Base-by-base conservation (phyloP, 1,284 basidiomycete species). In the Ustanciosporium gigantosporum region DNA sequence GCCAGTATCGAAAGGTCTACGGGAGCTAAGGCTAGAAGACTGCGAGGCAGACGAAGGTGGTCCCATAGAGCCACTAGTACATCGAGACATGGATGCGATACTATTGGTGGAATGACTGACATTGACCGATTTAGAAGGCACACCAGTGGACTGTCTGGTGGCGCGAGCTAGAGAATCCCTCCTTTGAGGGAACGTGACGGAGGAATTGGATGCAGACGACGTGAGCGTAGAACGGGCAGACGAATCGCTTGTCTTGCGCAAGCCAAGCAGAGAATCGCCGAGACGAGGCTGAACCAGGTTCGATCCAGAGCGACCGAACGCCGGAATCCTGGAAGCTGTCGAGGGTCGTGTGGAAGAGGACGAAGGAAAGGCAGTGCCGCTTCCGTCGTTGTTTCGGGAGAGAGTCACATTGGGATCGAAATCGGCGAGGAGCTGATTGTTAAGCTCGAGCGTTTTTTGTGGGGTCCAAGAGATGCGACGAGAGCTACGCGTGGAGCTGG, bases 201-300 rank as follows among this genome's bases (percentile, higher is more conserved):
- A 50, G 7, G 62, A 60, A 43, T 34, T 52, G 29, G 62, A 66
- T 0, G 49, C 27, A 3, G 62, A 66, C 2, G 62, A 39, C 14
- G 51, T 35, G 41, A 66, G 25, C 20, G 35, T 6, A 17, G 49
- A 41, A 8, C 49, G 48, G 15, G 56, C 44, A 9, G 45, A 45
- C 11, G 47, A 42, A 31, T 66, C 62, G 52, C 62, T 66, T 4
- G 27, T 21, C 38, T 66, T 66, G 16, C 62, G 38, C 35, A 60
- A 56, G n/a, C 48, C 62, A 16, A 66, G 43, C 7, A 66, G 48
- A 1, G 56, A 47, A 36, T 66, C 62, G 5, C 62, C 62, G n/a
- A 66, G 51, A n/a, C 62, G 56, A 21, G 52, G 44, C 5, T 60
- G 57, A 0, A 11, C 21, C 8, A 37, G 19, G 7, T 45, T 27